These are phyloP conservation scores for Acacia confusa DNA, from an alignment of 306 rosid genomes.

Conservation along the genomic window DNA sequence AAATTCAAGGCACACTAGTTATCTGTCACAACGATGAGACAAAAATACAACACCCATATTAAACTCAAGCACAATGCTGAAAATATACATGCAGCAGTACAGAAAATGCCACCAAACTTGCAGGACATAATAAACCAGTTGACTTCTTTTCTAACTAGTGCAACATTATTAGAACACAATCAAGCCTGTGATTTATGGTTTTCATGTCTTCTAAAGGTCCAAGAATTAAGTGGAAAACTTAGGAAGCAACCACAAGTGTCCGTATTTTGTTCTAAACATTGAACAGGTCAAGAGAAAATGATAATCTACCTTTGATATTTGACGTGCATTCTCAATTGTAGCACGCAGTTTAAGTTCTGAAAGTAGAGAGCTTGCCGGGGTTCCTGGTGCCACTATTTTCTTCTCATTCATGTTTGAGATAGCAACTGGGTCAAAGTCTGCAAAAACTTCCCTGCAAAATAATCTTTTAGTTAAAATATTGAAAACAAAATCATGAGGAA, in stretches of 20 bases:
- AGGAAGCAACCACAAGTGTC: conserved; percentile 10
- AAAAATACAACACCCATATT: background rate
- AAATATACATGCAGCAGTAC: background rate
- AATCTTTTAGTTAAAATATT: conserved; percentile 28
- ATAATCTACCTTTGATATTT: conserved; percentile 61
- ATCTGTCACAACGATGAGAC: background rate
- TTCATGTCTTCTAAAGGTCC: background rate
- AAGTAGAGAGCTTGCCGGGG: conserved; percentile 59
- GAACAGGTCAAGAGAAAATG: conserved; percentile 28
- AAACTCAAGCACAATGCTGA: background rate
- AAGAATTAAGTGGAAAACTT: background rate
- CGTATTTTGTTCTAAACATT: conserved; percentile 18
- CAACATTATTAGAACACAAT: conserved; percentile 9
- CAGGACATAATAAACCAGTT: background rate
- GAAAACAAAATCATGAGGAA: conserved; percentile 10
- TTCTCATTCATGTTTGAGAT: conserved; percentile 69
- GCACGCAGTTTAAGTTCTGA: conserved; percentile 69
- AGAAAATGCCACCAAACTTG: background rate
- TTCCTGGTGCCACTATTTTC: conserved; percentile 63
- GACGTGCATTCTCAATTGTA: conserved; percentile 69
- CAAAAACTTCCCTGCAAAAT: conserved; percentile 76
- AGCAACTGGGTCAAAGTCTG: conserved; percentile 67
- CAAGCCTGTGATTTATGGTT: background rate
- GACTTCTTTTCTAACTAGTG: background rate
- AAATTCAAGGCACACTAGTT: conserved; percentile 8